Percentiles rank a stretch among this genome's conserved stretches.
Evolutionary conservation across 805 yeast species (phyloP).

Genomic region (Saccharomycopsis amapae): DNA sequence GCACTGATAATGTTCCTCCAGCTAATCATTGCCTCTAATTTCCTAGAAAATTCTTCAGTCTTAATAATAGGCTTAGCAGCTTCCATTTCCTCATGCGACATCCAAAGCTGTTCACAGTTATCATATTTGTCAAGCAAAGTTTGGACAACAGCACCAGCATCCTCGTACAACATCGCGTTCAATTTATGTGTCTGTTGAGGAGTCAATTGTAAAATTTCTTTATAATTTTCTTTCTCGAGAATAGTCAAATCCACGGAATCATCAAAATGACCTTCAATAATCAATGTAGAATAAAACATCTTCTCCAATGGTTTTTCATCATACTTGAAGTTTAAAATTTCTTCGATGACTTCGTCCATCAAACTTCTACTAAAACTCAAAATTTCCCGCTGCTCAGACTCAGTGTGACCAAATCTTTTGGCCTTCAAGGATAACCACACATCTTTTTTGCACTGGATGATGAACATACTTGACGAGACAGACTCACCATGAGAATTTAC

Average conservation of each 20-base stretch:
- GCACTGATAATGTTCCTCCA: constrained; percentile 76
- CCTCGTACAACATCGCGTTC: constrained; percentile 22
- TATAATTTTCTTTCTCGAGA: constrained; percentile 6
- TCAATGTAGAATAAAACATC: constrained; percentile 6
- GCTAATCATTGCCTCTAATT: constrained; percentile 71
- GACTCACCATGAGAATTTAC: constrained; percentile 17
- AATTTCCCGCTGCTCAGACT: constrained; percentile 68
- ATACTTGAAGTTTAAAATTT: constrained; percentile 52
- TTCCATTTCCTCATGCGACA: constrained; percentile 68
- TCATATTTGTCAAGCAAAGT: constrained; percentile 54
- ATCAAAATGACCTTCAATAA: constrained; percentile 3
- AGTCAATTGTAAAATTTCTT: constrained; percentile 3
- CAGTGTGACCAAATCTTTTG: constrained; percentile 69
- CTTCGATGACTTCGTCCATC: constrained; percentile 67
- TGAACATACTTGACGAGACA: constrained; percentile 11
- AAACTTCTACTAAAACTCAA: constrained; percentile 62
- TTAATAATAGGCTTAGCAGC: constrained; percentile 69
- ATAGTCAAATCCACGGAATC: not conserved
- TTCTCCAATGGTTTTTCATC: constrained; percentile 5
- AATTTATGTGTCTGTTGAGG: constrained; percentile 7
- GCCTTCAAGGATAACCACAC: constrained; percentile 87
- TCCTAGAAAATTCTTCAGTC: constrained; percentile 51
- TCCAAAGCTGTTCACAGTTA: constrained; percentile 70
- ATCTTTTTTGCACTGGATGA: constrained; percentile 46
- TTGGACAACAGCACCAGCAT: constrained; percentile 46